Percentiles rank a stretch among this genome's conserved stretches.
phyloP scores from a whole-genome alignment of 305 asterid species.

The Solanum aculeatissimum region DNA sequence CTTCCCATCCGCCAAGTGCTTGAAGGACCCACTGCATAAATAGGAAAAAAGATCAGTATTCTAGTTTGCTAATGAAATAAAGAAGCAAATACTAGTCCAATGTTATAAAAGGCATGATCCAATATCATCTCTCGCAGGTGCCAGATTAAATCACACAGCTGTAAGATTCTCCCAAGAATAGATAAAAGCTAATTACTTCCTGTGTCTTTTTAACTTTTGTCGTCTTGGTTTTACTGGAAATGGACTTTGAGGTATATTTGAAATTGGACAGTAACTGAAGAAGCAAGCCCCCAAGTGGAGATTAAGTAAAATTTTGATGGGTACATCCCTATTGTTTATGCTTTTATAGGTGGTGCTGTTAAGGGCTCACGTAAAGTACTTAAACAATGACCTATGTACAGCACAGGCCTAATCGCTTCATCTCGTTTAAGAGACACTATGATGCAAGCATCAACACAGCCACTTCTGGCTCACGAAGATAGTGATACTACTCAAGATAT shows the following conservation, averaged over 20 bases:
- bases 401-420: neutral
- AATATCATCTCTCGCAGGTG: neutral
- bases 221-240: neutral
- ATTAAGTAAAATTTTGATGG: neutral
- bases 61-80: neutral
- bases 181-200: neutral
- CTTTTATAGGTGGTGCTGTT: neutral
- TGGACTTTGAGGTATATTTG: neutral
- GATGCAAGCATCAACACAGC: neutral
- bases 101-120: neutral
- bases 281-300: neutral
- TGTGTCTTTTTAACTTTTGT: neutral
- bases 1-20: constrained; percentile 93
- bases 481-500: neutral
- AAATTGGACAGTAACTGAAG: neutral
- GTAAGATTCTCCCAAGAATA: neutral
- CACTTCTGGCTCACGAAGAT: neutral
- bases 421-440: neutral
- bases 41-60: neutral
- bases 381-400: neutral
- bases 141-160: neutral
- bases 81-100: neutral
- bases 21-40: constrained; percentile 90
- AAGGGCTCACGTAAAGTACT: neutral
- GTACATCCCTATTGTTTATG: neutral